Percentiles rank a stretch among this genome's conserved stretches.
Evolutionary conservation across 352 stramenopile species (phyloP).

Genomic region (Achlya hypogyna): DNA sequence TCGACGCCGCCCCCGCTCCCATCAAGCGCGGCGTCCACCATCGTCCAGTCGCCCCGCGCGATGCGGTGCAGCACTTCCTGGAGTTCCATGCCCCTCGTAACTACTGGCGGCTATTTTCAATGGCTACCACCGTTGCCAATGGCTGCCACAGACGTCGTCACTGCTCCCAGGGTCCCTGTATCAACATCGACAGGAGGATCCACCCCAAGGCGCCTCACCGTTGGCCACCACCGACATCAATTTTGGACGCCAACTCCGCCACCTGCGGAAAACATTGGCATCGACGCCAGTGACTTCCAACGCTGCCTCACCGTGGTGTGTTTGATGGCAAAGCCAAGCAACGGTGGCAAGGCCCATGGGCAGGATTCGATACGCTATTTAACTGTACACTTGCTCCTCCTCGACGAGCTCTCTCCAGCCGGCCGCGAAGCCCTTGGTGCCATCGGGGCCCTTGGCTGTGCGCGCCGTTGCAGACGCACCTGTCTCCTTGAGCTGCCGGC

Average conservation of each 20-base stretch:
- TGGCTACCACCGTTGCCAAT: no score
- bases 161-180: no score
- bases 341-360: neutral
- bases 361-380: neutral
- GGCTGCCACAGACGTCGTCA: no score
- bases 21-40: neutral
- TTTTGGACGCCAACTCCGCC: no score
- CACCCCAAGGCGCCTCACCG: no score
- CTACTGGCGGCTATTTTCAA: no score
- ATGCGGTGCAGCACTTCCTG: neutral
- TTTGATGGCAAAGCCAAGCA: neutral
- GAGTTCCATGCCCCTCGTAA: neutral
- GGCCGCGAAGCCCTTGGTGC: constrained; percentile 50
- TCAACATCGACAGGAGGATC: no score
- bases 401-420: constrained; percentile 33
- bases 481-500: constrained; percentile 56
- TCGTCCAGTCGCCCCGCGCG: neutral
- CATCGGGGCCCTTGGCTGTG: constrained; percentile 67
- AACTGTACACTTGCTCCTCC: neutral
- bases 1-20: neutral
- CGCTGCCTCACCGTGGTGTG: neutral
- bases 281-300: neutral
- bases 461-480: constrained; percentile 55
- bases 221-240: no score
- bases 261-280: neutral